These are phyloP conservation scores for Stemphylium beticola DNA, from an alignment of 2,329 filamentous ascomycete genomes.

Conservation along the genomic window DNA sequence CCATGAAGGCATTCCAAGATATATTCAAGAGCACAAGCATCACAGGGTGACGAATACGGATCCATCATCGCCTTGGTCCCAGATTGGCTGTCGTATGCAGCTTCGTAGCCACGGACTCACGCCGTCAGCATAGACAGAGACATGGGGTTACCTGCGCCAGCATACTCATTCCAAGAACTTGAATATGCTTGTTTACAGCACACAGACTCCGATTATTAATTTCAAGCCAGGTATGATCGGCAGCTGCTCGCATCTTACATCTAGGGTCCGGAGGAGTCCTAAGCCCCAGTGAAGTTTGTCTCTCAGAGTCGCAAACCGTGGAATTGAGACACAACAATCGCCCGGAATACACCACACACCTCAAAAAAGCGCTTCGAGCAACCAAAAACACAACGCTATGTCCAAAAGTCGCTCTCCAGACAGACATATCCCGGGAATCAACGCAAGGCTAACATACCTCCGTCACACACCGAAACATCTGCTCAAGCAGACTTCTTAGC, in stretches of 20 bases:
- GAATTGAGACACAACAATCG: neutral
- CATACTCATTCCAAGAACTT: neutral
- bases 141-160: neutral
- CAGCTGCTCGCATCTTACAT: neutral
- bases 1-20: neutral
- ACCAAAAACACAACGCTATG: neutral
- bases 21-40: neutral
- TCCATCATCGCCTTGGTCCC: neutral
- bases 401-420: neutral
- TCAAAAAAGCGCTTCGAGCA: neutral
- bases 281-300: neutral
- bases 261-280: neutral
- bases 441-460: neutral
- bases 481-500: neutral
- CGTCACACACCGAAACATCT: neutral
- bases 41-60: neutral
- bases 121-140: neutral
- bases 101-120: neutral
- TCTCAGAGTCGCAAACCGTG: neutral
- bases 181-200: constrained; percentile 1
- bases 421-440: neutral
- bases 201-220: neutral
- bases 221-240: neutral
- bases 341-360: neutral
- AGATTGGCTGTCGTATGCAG: neutral